Evolutionary conservation across 2,329 filamentous ascomycete species (phyloP), one percentile per base, ranked within the genome.

Genomic region (Cladophialophora carrionii): DNA sequence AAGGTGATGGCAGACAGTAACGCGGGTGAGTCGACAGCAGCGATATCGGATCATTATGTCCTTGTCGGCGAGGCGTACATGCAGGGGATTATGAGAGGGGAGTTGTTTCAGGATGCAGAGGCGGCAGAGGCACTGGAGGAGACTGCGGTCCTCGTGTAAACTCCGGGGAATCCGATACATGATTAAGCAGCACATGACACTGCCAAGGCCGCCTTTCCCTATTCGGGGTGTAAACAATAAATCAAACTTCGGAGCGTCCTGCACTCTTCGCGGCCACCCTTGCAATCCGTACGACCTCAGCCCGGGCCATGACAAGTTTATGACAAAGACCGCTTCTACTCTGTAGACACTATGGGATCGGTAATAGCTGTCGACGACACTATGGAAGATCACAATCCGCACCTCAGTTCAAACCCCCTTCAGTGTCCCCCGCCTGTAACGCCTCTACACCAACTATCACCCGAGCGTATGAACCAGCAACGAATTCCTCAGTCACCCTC

Each of bases 391-490:
- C 31, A 55, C 12, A 57, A 60, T 37, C 51, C 58, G 22, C 61
- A 57, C 32, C 51, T 54, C 46, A 66, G 61, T 29, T 59, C 67
- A 10, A 66, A 69, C 49, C 64, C 64, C n/a, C 56, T 69, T 20
- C 66, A 61, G 62, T 69, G 67, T 52, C 67, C 67, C 57, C 68
- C 77, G 62, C 75, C 67, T 57, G 61, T 76, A 61, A 75, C 73
- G 17, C 74, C 76, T 43, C 75, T 83, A 41, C 75, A 78, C 62
- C 79, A 79, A 59, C 67, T 81, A 4, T 81, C 81, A n/a, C 79
- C 80, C 26, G 79, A 82, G 67, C 79, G 80, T 52, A 79, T 81
- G 67, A 83, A 83, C 69, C 79, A 82, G 73, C 79, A 81, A 73
- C 74, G 72, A 48, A 71, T 79, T 51, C 75, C 75, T 43, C 73